Conservation (phyloP, 2,329 filamentous ascomycete genomes). For the Hypomyces perniciosus region DNA sequence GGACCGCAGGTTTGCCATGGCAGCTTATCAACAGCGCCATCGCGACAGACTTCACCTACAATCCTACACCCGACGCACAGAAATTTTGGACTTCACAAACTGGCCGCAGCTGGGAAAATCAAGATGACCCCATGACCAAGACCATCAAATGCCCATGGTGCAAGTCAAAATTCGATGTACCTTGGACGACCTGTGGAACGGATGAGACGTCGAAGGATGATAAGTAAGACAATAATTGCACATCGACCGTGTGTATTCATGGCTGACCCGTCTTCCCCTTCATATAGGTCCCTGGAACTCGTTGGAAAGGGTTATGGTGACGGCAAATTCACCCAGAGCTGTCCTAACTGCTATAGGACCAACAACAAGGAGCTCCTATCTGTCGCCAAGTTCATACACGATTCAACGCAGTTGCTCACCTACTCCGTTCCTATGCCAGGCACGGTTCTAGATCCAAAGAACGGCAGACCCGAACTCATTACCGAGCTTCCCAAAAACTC, state of each 20-base stretch:
- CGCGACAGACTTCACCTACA: conserved; percentile 53
- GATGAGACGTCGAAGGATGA: conserved; percentile 18
- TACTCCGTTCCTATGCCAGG: conserved; percentile 54
- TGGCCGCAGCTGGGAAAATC: conserved; percentile 53
- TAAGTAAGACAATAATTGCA: background rate
- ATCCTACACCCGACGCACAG: conserved; percentile 37
- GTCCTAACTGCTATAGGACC: conserved; percentile 41
- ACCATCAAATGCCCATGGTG: conserved; percentile 52
- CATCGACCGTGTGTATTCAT: background rate
- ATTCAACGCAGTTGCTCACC: conserved; percentile 10
- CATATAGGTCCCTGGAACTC: conserved; percentile 3
- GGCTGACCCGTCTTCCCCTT: background rate
- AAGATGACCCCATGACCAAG: conserved; percentile 44
- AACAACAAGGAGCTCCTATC: conserved; percentile 55
- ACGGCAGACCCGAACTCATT: conserved; percentile 42
- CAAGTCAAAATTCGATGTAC: conserved; percentile 32
- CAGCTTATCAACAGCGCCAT: conserved; percentile 50
- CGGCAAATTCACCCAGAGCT: conserved; percentile 43
- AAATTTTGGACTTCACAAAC: conserved; percentile 43
- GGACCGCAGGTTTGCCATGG: conserved; percentile 64
- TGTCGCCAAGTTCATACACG: conserved; percentile 51
- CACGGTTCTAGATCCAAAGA: conserved; percentile 51
- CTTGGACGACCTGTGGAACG: conserved; percentile 54
- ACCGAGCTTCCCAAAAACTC: conserved; percentile 12
- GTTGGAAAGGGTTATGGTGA: conserved; percentile 55